Evolutionary conservation across 805 yeast genomes (phyloP), one percentile per base, ranked within the genome.

Genomic region (Jamesozyma piceae): DNA sequence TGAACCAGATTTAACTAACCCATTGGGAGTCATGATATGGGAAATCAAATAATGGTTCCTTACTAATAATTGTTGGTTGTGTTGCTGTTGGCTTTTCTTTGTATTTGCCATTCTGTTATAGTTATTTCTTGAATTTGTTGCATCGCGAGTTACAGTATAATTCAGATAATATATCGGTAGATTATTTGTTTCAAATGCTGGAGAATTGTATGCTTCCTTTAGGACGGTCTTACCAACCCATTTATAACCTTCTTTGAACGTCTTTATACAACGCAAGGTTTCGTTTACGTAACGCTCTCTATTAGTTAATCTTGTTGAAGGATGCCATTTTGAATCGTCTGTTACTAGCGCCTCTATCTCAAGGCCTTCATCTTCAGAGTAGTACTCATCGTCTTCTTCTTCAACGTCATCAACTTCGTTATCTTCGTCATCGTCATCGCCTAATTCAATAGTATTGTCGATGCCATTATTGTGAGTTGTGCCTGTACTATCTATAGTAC

Each of bases 231-330:
- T 73, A 35, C 76, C 74, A 19, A 71, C 58, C 82, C 83, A 78
- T 8, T 66, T 49, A 35, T 76, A 78, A 36, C 72, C 75, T 46
- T 66, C 65, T 1, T 71, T 64, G 41, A 78, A 62, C 3, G 80
- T 73, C 49, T 68, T 73, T 21, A 78, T 73, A 48, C 84, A 78
- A 38, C 81, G 68, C 28, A 77, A 54, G 15, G 79, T 71, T 53
- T 77, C 77, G 37, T 73, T 66, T 35, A 72, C 64, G 46, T 63
- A 65, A 45, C 71, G 73, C 26, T 69, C 60, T 38, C 65, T 57
- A 2, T 69, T 51, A 21, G 57, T 51, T 18, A 52, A 44, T 44
- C 67, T 69, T 13, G 62, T 62, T 10, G 58, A 52, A 1, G 82
- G 82, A 5, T 50, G 54, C 82, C 82, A 78, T 50, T 76, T 71